These are phyloP conservation scores for Aspergillus neotritici DNA, from an alignment of 2,329 filamentous ascomycete species.

Conservation along the genomic window DNA sequence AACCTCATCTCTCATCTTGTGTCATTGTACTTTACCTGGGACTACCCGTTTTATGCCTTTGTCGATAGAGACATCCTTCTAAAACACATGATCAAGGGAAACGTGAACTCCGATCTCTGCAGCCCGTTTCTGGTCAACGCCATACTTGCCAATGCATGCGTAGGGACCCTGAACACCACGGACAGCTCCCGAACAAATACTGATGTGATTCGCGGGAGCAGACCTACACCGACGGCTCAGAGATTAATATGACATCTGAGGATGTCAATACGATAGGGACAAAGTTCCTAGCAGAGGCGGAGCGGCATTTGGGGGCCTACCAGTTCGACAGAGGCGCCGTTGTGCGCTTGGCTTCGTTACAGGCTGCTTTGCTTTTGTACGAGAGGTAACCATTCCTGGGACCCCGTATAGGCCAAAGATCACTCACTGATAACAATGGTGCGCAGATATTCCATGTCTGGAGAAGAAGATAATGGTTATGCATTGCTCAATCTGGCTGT, in stretches of 20 bases:
- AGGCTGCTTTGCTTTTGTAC: conserved; percentile 23
- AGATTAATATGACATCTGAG: conserved; percentile 21
- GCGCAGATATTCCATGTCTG: conserved; percentile 23
- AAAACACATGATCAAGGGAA: conserved; percentile 39
- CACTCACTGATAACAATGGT: not conserved
- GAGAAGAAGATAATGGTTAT: conserved; percentile 23
- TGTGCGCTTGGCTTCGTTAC: conserved; percentile 17
- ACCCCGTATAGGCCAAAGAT: not conserved
- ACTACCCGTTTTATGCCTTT: conserved; percentile 80
- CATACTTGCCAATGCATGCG: conserved; percentile 57
- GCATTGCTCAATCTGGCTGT: conserved; percentile 24
- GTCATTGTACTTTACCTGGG: conserved; percentile 90
- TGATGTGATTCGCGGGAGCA: not conserved
- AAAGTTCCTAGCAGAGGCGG: conserved; percentile 24
- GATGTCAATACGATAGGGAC: conserved; percentile 23
- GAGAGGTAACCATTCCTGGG: conserved; percentile 14
- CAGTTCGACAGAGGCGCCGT: conserved; percentile 9
- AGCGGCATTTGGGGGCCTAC: conserved; percentile 13
- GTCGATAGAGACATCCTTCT: conserved; percentile 71
- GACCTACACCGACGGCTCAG: conserved; percentile 26
- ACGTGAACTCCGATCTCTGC: conserved; percentile 61
- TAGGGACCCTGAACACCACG: conserved; percentile 5
- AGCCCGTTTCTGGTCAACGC: conserved; percentile 79
- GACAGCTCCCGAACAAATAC: no score
- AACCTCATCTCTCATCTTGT: conserved; percentile 74